These are phyloP conservation scores for Mortierella sp. DNA, from an alignment of 371 early-diverging fungal genomes.

Conservation along the genomic window DNA sequence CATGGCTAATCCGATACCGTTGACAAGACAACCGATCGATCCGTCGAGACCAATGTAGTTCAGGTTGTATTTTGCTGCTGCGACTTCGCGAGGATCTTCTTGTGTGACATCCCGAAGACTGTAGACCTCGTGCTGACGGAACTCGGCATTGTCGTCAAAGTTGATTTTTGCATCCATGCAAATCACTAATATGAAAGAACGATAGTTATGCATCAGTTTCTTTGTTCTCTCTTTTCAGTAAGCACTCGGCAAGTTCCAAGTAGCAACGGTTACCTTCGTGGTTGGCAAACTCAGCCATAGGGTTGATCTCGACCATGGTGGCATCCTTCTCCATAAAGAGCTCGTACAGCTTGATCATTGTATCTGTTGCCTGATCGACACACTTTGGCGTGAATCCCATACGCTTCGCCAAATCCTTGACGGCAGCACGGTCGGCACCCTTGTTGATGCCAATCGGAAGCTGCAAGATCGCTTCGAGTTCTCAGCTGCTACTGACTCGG, in stretches of 20 bases:
- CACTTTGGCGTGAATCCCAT: constrained; percentile 91
- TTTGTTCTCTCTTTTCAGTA: background rate
- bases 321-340: constrained; percentile 97
- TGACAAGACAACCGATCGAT: constrained; percentile 85
- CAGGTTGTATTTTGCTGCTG: constrained; percentile 95
- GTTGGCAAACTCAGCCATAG: constrained; percentile 91
- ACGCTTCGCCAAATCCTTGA: constrained; percentile 79
- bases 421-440: constrained; percentile 72
- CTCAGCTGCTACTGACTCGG: constrained; percentile 95
- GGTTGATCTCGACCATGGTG: constrained; percentile 98
- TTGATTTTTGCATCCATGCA: constrained; percentile 96
- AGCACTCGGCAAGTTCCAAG: background rate
- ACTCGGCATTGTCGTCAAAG: constrained; percentile 99
- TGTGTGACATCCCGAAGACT: constrained; percentile 92
- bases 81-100: constrained; percentile 98
- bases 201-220: background rate
- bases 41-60: constrained; percentile 99
- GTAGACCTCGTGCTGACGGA: constrained; percentile 95
- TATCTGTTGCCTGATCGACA: constrained; percentile 88
- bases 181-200: constrained; percentile 63
- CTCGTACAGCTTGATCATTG: constrained; percentile 93
- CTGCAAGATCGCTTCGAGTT: constrained; percentile 93
- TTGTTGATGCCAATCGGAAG: constrained; percentile 83
- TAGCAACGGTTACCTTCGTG: constrained; percentile 77
- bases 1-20: constrained; percentile 99